Base-by-base conservation (phyloP, 2,329 filamentous ascomycete genomes). In the Oidium heveae region DNA sequence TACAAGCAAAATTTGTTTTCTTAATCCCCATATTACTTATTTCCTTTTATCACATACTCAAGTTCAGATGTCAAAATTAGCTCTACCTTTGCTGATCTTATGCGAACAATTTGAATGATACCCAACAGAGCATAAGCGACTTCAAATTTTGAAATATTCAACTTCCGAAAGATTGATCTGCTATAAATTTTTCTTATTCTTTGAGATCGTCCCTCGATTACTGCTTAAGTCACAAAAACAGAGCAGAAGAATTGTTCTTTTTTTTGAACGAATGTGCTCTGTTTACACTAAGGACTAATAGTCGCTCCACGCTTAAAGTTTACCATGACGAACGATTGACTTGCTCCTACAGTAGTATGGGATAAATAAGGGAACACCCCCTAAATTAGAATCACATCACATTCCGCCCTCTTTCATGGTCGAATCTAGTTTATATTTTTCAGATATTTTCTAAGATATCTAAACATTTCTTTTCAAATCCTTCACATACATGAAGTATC, bases 1-100 rank as follows among this genome's bases (percentile, higher is more conserved):
- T 63, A 63, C 47, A 58, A 58, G 46, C 60, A 63, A 44, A 61
- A 62, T 55, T 62, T 49, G 43, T 43, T 39, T n/a, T 39, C 37
- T 39, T 16, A 39, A 39, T 9, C 7, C n/a, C n/a, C n/a, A 39
- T n/a, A 39, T 8, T 10, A 39, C 9, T 39, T n/a, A 16, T 16
- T 16, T 36, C n/a, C 37, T 39, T 39, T 39, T n/a, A 16, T 39
- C 7, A 16, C 12, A 39, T 4, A 16, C n/a, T 8, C 37, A 6
- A 39, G 6, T 39, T 39, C 37, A n/a, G 37, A 5, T 12, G 12
- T n/a, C 37, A n/a, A 39, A 6, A 15, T 39, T 4, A 39, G n/a
- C 7, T n/a, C 37, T n/a, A 9, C 12, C 4, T 39, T n/a, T 9
- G n/a, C n/a, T 15, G 37, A n/a, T 39, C 12, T 39, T 39, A 9